Evolutionary conservation across 106 monocot species (phyloP), one percentile per base, ranked within the genome.

Genomic region (Narthecium ossifragum): DNA sequence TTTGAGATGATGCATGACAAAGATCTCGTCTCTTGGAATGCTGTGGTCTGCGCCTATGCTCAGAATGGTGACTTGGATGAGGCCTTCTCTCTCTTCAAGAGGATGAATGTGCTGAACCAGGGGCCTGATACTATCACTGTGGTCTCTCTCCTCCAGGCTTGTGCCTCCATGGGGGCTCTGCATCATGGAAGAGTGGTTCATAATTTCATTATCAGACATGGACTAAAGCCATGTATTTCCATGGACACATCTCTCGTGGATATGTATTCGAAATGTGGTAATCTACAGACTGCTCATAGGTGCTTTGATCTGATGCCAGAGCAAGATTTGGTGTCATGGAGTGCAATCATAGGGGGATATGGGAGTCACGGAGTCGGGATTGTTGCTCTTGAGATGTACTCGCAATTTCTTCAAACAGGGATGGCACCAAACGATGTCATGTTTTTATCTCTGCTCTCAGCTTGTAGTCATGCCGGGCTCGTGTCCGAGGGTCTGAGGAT

Each of bases 21-120:
- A 49, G 80, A 89, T 59, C 57, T 84, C 32, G 80, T 84, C 4
- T 80, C 89, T 10, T 89, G 89, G 89, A 89, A 89, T 51, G 73
- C 84, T 9, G 26, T 78, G 24, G 24, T 89, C 9, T 80, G 78
- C 4, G 80, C 72, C 12, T 78, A 60, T 66, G 60, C 72, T 56
- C 80, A 75, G 64, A 78, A 72, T 37, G 75, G 74, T 0, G 43
- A 73, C 26, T 26, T 89, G 29, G 34, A 62, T 18, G 59, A 60
- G 37, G 71, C 80, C 9, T 77, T 81, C 41, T 9, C 13, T 9
- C 33, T 80, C 5, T 80, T 80, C 55, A 55, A 14, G 25, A 40
- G 63, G 53, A 84, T 89, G 84, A 62, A 32, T 23, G 27, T 37
- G 34, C 53, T 9, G 1, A 29, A 31, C 0, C 61, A 72, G 22